These are phyloP conservation scores for Alisma plantagoaquatica DNA, from an alignment of 106 monocot species.

Conservation along the genomic window DNA sequence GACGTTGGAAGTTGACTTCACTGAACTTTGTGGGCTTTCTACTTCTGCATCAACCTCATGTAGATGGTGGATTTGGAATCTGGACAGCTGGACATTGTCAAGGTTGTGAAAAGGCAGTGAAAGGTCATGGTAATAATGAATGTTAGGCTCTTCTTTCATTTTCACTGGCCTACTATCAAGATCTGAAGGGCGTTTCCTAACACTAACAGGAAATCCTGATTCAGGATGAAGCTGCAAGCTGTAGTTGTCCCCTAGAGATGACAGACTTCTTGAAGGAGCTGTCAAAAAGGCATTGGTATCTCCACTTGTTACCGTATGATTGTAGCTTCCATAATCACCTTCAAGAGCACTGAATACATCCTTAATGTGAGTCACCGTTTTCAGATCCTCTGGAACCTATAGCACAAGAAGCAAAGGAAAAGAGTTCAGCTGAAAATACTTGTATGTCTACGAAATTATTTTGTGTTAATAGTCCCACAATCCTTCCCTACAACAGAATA, in stretches of 20 bases:
- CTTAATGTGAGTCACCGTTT: conserved; percentile 26
- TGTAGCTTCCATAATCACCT: conserved; percentile 6
- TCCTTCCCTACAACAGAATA: no score
- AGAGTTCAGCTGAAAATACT: no score
- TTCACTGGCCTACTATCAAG: conserved; percentile 1
- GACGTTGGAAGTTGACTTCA: conserved; percentile 11
- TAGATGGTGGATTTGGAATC: conserved; percentile 7
- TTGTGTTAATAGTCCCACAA: no score
- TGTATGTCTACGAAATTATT: no score
- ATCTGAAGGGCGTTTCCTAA: not conserved
- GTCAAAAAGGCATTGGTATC: conserved; percentile 1
- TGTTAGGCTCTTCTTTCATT: not conserved
- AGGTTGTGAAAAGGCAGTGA: conserved; percentile 6
- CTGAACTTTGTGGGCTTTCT: conserved; percentile 12
- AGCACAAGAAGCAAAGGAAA: not conserved
- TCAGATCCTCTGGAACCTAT: conserved; percentile 32
- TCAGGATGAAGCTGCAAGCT: not conserved
- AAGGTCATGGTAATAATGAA: conserved; percentile 3
- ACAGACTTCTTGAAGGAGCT: not conserved
- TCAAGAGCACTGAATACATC: conserved; percentile 29
- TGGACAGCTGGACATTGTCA: conserved; percentile 6
- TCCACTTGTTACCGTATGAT: not conserved
- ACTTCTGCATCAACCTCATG: conserved; percentile 1
- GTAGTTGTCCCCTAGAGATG: not conserved
- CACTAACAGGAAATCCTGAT: not conserved